Evolutionary conservation across 805 yeast species (phyloP), one percentile per base, ranked within the genome.

Genomic region (Cyberlindnera mississippiensis): DNA sequence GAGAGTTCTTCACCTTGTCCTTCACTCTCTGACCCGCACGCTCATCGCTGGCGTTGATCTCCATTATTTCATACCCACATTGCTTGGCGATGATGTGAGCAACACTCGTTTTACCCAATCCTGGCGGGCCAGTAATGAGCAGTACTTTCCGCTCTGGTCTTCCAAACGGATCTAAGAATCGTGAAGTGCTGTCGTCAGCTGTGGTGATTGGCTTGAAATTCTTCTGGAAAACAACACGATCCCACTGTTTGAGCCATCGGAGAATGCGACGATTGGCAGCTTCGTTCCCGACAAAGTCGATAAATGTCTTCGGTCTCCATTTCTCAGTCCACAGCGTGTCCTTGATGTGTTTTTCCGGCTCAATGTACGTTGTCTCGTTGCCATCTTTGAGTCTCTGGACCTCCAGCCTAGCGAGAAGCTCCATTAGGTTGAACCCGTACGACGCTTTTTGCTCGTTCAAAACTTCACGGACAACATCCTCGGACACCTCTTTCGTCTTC

Each of bases 121-220:
- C 99, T 0, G 96, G 89, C 0, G 96, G 93, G 0, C 99, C 99
- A 58, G 83, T 88, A 10, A 93, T 73, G 31, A 93, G 65, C 16
- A 93, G 58, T 0, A 93, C 71, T 49, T 78, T 82, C 39, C 73
- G 72, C 13, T 61, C 65, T 0, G 90, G 90, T 41, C 90, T 66
- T 22, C 73, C 69, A 31, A 73, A 68, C 1, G 77, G 75, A 55
- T 82, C 88, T 1, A 43, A 33, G 5, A 47, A 49, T 12, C 41
- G 47, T 26, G 43, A 13, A 2, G 37, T 7, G 4, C 22, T 12
- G 7, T 36, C 18, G 24, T 48, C 46, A 6, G 44, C 26, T 31
- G 54, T 28, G 20, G 51, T 48, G 22, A 52, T 48, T 4, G 61
- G 62, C 35, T 57, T 57, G 11, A 66, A 56, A 34, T 67, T 68